Base-by-base conservation (phyloP, 2,329 filamentous ascomycete species). In the Colletotrichum caudatum region DNA sequence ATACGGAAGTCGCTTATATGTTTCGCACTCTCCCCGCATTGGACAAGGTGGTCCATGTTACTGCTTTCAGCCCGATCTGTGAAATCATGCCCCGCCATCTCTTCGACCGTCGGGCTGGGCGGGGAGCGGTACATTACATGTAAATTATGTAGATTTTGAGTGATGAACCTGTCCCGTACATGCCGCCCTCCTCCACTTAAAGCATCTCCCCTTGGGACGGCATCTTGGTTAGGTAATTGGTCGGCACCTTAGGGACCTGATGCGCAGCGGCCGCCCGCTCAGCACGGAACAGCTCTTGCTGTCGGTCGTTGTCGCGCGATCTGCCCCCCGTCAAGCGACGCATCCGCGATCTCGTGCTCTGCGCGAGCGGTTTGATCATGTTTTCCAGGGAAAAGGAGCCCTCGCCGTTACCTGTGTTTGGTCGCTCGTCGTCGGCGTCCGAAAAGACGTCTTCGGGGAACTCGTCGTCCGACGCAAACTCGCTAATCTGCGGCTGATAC, bases 381-480 rank as follows among this genome's bases (percentile, higher is more conserved):
- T 84, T 89, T 75, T 91, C 89, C 33, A 88, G 80, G 70, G 87
- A 87, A 78, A 89, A 90, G 0, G 85, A 87, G 23, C 82, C 80
- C 51, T 86, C 84, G n/a, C 80, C 79, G 26, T 81, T 77, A 26
- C 78, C 80, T 26, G 79, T 80, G 51, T 78, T 81, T 5, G 81
- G 81, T 77, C 86, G 74, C 80, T 90, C 84, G 76, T 90, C 84
- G 79, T 94, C 93, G 18, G 90, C 90, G 74, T 98, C 95, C 0
- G 94, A 97, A 75, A 95, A 92, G 0, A 92, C 87, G 63, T 93
- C 93, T 53, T 93, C 91, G 1, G 86, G 84, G 54, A 87, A 85
- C 75, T 97, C 94, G 69, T 97, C 94, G 69, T 97, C 92, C 0
- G 92, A 94, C 2, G 90, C 84, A 60, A 93, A 86, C 16, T 93